These are phyloP conservation scores for Pleurotus tuber-regium DNA, from an alignment of 768 basidiomycete genomes.

Conservation along the genomic window DNA sequence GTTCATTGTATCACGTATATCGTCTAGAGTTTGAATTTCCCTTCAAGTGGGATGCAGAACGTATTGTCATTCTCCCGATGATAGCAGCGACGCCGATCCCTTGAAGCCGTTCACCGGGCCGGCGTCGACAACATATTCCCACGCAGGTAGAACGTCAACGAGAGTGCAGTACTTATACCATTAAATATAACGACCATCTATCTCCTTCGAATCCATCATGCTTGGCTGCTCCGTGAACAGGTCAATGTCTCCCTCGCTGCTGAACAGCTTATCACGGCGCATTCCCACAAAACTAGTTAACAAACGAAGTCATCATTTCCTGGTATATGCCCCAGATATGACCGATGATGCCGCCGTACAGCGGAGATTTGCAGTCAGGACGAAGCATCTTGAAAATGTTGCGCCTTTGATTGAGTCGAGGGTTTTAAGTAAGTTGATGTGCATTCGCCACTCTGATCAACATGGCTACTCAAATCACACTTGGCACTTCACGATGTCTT, in stretches of 20 bases:
- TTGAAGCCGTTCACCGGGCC: conserved; percentile 13
- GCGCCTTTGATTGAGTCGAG: conserved; percentile 35
- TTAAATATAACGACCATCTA: too few species aligned
- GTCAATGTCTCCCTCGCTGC: too few species aligned
- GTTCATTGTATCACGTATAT: not conserved
- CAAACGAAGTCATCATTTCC: conserved; percentile 31
- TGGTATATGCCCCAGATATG: conserved; percentile 57
- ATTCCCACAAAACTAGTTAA: too few species aligned
- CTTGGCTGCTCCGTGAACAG: too few species aligned
- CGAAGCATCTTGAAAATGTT: conserved; percentile 40
- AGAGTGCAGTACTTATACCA: too few species aligned
- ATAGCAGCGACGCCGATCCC: conserved; percentile 32
- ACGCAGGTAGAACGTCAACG: not conserved
- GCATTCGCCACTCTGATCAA: not conserved
- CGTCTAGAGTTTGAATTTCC: not conserved
- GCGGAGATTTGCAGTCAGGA: conserved; percentile 44
- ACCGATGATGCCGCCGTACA: conserved; percentile 40
- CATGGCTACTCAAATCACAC: not conserved
- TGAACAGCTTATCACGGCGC: too few species aligned
- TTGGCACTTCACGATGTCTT: conserved; percentile 1
- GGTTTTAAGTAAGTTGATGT: conserved; percentile 34
- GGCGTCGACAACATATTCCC: not conserved
- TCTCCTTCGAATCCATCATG: too few species aligned
- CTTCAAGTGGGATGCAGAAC: conserved; percentile 57
- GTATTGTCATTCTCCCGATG: conserved; percentile 46